Evolutionary conservation across 2,329 filamentous ascomycete genomes (phyloP), one percentile per base, ranked within the genome.

Genomic region (Pseudogymnoascus sp.): DNA sequence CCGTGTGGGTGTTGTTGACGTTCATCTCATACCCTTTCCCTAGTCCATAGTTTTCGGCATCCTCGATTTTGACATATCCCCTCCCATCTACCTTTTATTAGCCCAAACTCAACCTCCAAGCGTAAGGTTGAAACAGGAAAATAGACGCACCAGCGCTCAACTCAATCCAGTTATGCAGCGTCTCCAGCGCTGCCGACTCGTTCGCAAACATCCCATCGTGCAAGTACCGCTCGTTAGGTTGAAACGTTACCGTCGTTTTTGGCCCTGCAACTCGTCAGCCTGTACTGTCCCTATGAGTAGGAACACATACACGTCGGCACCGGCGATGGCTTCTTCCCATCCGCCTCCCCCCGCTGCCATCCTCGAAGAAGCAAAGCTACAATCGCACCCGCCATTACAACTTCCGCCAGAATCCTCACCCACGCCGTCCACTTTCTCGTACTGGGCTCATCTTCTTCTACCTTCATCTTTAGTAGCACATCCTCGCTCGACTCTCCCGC

Each of bases 131-230:
- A 28, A 38, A 16, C 23, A 40, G 37, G 8, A 9, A 12, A 12
- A 4, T 11, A n/a, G 16, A 41, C 60, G 16, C 35, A 65, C 64
- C 60, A 11, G 64, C 60, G 38, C 62, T 64, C 60, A 65, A 62
- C 35, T 64, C 62, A 40, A 65, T 62, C 64, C 64, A 65, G 23
- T 65, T 65, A 28, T 65, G 64, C 1, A 65, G 31, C 9, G 64
- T 65, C 59, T 62, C 38, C 21, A 64, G 60, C 1, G 62, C 62
- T 25, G 62, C 52, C 12, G 41, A 5, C 35, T 55, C 23, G 31
- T 25, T 62, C 18, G 38, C 38, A 37, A 65, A 65, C 64, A 65
- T 65, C 33, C 62, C 43, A 25, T 64, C 64, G 25, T 64, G 38
- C n/a, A 65, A 18, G 16, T 64, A 65, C 25, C 49, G 61, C 31